Evolutionary conservation across 1,284 basidiomycete species (phyloP).

Genomic region (Pholiota adiposa): DNA sequence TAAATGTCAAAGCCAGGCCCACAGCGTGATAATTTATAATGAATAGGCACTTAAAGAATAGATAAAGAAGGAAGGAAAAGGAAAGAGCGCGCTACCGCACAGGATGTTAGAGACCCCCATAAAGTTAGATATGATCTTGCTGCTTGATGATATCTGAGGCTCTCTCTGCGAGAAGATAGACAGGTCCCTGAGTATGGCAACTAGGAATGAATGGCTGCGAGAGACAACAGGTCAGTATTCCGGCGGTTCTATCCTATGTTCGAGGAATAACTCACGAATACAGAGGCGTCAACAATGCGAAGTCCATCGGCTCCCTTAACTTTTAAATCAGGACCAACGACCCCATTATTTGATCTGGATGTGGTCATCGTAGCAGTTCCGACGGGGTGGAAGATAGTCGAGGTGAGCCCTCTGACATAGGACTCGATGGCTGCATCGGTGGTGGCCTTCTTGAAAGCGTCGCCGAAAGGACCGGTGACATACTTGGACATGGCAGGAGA

Average conservation of each 20-base stretch:
- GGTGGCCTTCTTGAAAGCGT: constrained; percentile 27
- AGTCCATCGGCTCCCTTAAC: constrained; percentile 24
- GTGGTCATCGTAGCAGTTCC: constrained; percentile 26
- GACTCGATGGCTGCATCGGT: constrained; percentile 40
- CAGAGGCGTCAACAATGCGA: constrained; percentile 25
- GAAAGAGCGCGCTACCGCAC: no score
- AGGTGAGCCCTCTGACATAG: constrained; percentile 15
- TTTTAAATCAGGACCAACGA: constrained; percentile 23
- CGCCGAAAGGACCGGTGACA: constrained; percentile 32
- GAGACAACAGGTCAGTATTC: background rate
- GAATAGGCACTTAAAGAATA: no score
- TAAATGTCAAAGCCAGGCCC: no score
- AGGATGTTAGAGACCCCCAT: background rate
- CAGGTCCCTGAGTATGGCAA: background rate
- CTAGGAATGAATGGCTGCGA: constrained; percentile 12
- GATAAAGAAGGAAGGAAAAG: no score
- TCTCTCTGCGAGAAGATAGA: background rate
- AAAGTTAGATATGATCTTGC: background rate
- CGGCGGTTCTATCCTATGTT: no score
- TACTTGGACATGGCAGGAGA: constrained; percentile 30
- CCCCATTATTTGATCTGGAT: constrained; percentile 20
- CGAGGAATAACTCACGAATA: constrained; percentile 17
- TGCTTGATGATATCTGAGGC: background rate
- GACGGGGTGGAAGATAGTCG: constrained; percentile 24
- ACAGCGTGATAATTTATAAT: no score